These are phyloP conservation scores for Cicer pinnatifidum DNA, from an alignment of 306 rosid species.

Conservation along the genomic window DNA sequence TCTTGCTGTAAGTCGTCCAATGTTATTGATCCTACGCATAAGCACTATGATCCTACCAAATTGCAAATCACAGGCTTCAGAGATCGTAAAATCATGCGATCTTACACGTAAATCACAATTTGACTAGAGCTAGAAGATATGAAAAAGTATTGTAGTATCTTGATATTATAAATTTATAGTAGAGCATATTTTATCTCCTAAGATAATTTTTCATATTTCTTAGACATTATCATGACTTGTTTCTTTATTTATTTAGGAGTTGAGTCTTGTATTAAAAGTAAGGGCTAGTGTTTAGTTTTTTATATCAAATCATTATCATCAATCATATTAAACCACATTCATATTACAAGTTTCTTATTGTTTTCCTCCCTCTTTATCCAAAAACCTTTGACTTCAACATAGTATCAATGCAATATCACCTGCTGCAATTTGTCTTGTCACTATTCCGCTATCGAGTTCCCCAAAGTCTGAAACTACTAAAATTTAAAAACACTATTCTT, in stretches of 20 bases:
- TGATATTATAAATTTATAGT: neutral
- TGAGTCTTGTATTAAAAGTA: neutral
- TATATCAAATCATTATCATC: constrained; percentile 1
- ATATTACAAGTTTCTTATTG: neutral
- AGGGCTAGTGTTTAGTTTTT: neutral
- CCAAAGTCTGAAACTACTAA: neutral
- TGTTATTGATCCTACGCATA: neutral
- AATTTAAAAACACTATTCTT: neutral
- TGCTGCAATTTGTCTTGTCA: neutral
- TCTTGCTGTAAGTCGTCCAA: neutral
- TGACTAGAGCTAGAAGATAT: neutral
- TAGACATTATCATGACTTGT: neutral
- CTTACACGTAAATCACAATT: neutral
- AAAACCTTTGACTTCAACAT: neutral
- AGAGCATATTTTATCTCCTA: neutral
- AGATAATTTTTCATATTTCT: neutral
- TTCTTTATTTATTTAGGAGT: constrained; percentile 6
- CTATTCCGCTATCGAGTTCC: neutral
- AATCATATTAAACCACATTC: neutral
- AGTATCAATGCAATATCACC: neutral
- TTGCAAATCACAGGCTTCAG: neutral
- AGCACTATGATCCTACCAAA: neutral
- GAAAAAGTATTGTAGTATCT: neutral
- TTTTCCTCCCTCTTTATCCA: neutral
- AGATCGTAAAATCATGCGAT: neutral